These are phyloP conservation scores for Tetrahymena borealis DNA, from an alignment of 73 alveolate species.

Conservation along the genomic window DNA sequence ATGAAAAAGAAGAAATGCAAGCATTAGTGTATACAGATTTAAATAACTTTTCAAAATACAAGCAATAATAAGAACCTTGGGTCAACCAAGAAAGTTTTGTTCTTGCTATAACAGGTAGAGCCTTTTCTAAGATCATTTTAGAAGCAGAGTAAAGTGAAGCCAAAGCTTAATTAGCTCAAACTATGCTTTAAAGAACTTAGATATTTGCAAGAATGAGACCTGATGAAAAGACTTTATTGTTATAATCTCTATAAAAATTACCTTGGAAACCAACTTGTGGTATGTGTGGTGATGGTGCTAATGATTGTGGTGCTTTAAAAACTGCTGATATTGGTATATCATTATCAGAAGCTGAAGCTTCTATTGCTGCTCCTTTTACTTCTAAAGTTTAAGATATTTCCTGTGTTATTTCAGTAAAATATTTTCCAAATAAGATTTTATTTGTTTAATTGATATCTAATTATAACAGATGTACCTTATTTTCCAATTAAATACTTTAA, in stretches of 20 bases:
- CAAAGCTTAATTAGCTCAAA: conserved; percentile 54
- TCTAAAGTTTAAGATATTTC: conserved; percentile 71
- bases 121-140: conserved; percentile 44
- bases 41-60: background rate
- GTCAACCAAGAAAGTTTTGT: conserved; percentile 23
- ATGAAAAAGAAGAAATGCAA: background rate
- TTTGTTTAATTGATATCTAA: no score
- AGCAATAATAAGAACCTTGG: conserved; percentile 25
- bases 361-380: conserved; percentile 97
- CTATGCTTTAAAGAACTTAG: conserved; percentile 68
- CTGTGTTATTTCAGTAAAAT: conserved; percentile 50
- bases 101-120: conserved; percentile 74
- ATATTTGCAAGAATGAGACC: conserved; percentile 98
- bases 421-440: background rate
- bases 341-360: conserved; percentile 91
- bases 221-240: conserved; percentile 90
- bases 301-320: conserved; percentile 96
- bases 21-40: background rate
- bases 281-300: conserved; percentile 99
- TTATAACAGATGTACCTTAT: no score
- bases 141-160: conserved; percentile 38
- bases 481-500: no score
- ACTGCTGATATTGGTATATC: conserved; percentile 96
- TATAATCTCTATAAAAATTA: conserved; percentile 63
- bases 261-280: conserved; percentile 64